Conservation (phyloP, 371 early-diverging fungal species). For the Conidiobolus incongruus region DNA sequence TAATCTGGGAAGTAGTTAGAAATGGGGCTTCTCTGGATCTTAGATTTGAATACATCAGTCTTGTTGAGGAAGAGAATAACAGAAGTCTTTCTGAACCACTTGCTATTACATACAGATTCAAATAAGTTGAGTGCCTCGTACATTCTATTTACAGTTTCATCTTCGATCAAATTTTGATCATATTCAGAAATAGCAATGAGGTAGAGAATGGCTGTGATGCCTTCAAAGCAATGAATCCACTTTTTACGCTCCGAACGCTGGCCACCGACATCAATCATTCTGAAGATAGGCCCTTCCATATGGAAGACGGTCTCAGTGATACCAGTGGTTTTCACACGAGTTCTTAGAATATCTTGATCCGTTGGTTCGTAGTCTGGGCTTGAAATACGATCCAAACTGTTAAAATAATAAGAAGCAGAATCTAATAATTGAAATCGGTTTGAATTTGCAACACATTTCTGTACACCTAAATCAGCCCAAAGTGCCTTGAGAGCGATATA, state of each 20-base stretch:
- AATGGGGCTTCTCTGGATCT: slow-evolving; percentile 54
- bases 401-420: slow-evolving; percentile 65
- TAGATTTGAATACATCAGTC: slow-evolving; percentile 79
- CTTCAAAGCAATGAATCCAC: slow-evolving; percentile 89
- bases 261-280: slow-evolving; percentile 88
- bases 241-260: slow-evolving; percentile 82
- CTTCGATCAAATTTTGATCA: slow-evolving; percentile 84
- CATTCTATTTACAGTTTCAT: slow-evolving; percentile 68
- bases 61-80: slow-evolving; percentile 93
- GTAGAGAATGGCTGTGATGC: slow-evolving; percentile 83
- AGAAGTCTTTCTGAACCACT: slow-evolving; percentile 80
- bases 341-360: slow-evolving; percentile 66
- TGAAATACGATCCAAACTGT: slow-evolving; percentile 60
- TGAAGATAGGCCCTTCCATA: slow-evolving; percentile 46
- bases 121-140: slow-evolving; percentile 86
- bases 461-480: slow-evolving; percentile 58
- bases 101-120: slow-evolving; percentile 83
- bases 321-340: slow-evolving; percentile 66
- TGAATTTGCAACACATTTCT: slow-evolving; percentile 38
- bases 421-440: slow-evolving; percentile 75
- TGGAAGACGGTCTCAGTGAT: slow-evolving; percentile 72
- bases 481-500: slow-evolving; percentile 42
- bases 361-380: slow-evolving; percentile 48
- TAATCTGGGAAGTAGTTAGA: slow-evolving; percentile 77
- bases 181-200: slow-evolving; percentile 82